Conservation (phyloP, 495 filamentous ascomycete species). For the Lasiosphaeria miniovina region DNA sequence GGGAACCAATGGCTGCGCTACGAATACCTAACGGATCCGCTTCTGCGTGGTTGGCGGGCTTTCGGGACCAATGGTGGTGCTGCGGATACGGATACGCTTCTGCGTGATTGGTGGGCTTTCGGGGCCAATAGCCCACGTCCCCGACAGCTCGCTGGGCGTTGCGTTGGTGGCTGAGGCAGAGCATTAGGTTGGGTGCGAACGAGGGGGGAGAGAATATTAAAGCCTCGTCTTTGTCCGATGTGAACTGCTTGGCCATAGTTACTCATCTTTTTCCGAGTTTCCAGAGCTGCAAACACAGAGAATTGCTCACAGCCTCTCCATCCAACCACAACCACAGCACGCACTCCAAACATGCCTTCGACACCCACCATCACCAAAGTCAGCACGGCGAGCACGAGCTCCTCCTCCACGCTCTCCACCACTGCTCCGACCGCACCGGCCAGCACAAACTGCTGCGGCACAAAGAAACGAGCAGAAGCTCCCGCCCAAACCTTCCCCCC, state of each 20-base stretch:
- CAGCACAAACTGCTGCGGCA: not conserved
- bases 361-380: slow-evolving; percentile 9
- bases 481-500: slow-evolving; percentile 3
- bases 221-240: too few species aligned
- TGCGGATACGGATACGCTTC: too few species aligned
- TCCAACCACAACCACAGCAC: not conserved
- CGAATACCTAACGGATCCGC: not conserved
- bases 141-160: too few species aligned
- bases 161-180: too few species aligned
- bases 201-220: too few species aligned
- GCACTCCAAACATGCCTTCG: slow-evolving; percentile 8
- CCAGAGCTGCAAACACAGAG: not conserved
- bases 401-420: not conserved
- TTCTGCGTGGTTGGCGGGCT: not conserved
- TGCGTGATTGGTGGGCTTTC: too few species aligned
- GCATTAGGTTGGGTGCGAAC: too few species aligned
- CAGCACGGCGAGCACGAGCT: slow-evolving; percentile 1
- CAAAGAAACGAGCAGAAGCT: not conserved
- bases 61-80: too few species aligned
- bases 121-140: too few species aligned
- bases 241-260: too few species aligned
- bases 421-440: not conserved
- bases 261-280: not conserved
- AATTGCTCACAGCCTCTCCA: not conserved
- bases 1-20: not conserved